Percentiles rank a stretch among this genome's conserved stretches.
Conservation (phyloP, 176 grass and related monocot genomes). For the Triticum turgidum region DNA sequence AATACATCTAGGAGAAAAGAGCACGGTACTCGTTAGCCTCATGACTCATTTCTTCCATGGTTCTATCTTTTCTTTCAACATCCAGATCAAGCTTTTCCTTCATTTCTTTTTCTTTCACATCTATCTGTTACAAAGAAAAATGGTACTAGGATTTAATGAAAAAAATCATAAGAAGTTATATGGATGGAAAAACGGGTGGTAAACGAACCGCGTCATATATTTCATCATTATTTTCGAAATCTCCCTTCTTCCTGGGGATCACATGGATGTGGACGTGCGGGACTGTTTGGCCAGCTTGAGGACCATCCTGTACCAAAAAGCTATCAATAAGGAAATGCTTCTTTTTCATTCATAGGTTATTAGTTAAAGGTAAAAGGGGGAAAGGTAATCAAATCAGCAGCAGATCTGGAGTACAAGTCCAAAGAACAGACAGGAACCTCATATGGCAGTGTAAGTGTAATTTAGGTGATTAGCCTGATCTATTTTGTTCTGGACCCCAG, state of each 20-base stretch:
- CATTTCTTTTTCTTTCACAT: constrained; percentile 78
- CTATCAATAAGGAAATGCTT: background rate
- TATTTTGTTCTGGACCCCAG: background rate
- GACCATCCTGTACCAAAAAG: constrained; percentile 63
- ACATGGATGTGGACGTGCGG: constrained; percentile 90
- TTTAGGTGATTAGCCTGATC: background rate
- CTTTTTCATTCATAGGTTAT: background rate
- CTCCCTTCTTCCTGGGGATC: constrained; percentile 78
- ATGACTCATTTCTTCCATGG: constrained; percentile 64
- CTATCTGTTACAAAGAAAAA: constrained; percentile 46
- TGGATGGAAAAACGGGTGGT: background rate
- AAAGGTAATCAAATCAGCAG: constrained; percentile 20
- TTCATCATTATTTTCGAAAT: constrained; percentile 94
- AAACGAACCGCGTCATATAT: constrained; percentile 84
- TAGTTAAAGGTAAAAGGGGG: background rate
- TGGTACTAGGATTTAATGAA: background rate
- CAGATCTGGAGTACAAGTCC: background rate
- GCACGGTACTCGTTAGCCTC: constrained; percentile 63
- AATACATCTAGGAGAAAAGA: constrained; percentile 57
- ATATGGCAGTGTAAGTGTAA: background rate
- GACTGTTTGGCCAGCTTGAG: constrained; percentile 93
- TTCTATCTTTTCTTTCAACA: constrained; percentile 73
- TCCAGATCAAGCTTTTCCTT: constrained; percentile 96
- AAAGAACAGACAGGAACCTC: background rate
- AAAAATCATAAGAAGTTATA: background rate